These are phyloP conservation scores for Leptomonas pyrrhocoris DNA, from an alignment of 208 protist genomes.

Conservation along the genomic window DNA sequence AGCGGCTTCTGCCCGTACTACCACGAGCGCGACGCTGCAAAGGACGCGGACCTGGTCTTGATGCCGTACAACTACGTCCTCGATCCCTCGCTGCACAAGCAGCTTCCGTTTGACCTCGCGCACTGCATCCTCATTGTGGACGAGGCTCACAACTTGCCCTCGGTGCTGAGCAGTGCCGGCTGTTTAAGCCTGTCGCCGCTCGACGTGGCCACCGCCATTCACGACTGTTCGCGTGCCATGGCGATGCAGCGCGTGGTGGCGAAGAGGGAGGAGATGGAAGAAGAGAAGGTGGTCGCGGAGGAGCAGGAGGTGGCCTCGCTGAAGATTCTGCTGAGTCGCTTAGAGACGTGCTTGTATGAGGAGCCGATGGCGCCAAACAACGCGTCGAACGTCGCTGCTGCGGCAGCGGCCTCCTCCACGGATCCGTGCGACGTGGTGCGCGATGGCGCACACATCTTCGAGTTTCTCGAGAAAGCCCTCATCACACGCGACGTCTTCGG, in stretches of 20 bases:
- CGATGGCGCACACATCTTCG: slow-evolving; percentile 59
- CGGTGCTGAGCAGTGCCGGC: slow-evolving; percentile 57
- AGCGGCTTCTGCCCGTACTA: slow-evolving; percentile 96
- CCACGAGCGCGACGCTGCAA: slow-evolving; percentile 79
- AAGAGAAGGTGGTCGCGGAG: slow-evolving; percentile 32
- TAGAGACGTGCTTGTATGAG: slow-evolving; percentile 57
- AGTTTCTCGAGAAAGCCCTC: slow-evolving; percentile 70
- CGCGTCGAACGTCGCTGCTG: not conserved
- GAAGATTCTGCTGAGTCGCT: slow-evolving; percentile 68
- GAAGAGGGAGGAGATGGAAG: slow-evolving; percentile 28
- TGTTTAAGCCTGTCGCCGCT: slow-evolving; percentile 73
- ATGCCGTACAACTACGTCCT: slow-evolving; percentile 99
- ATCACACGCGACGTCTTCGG: slow-evolving; percentile 78
- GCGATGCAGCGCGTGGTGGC: slow-evolving; percentile 52
- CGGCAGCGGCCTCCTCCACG: not conserved
- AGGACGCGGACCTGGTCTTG: slow-evolving; percentile 95
- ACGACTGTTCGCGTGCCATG: slow-evolving; percentile 77
- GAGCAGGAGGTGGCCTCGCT: slow-evolving; percentile 77
- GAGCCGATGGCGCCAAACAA: slow-evolving; percentile 29
- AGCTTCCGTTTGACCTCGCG: slow-evolving; percentile 81
- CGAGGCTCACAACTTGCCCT: slow-evolving; percentile 96
- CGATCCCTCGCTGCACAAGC: slow-evolving; percentile 87
- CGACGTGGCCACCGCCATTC: slow-evolving; percentile 78
- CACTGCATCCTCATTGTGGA: slow-evolving; percentile 95
- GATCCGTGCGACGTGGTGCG: slow-evolving; percentile 58